phyloP scores from a whole-genome alignment of 176 grass and related monocot species.

The Triticum timopheevii region DNA sequence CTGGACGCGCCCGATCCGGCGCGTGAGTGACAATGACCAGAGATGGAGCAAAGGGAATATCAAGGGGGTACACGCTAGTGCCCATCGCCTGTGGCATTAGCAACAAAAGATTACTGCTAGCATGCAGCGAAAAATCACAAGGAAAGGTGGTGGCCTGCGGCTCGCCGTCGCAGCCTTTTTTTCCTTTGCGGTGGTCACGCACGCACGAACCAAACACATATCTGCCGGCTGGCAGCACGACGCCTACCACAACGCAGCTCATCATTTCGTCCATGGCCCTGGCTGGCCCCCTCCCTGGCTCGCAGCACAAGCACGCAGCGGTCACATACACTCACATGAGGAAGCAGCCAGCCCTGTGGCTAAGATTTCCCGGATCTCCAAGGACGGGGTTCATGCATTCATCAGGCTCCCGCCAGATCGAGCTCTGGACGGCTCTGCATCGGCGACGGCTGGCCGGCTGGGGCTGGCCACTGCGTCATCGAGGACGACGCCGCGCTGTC shows the following conservation, averaged over 20 bases:
- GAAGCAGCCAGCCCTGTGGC: not conserved
- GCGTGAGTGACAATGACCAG: slow-evolving; percentile 50
- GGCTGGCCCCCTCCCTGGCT: not conserved
- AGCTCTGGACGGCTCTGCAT: slow-evolving; percentile 21
- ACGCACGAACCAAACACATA: not conserved
- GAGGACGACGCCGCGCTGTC: slow-evolving; percentile 16
- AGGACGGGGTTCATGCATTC: slow-evolving; percentile 34
- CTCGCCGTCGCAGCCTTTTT: slow-evolving; percentile 35
- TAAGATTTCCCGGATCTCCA: slow-evolving; percentile 43
- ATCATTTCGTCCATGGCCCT: slow-evolving; percentile 29
- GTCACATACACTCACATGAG: slow-evolving; percentile 27
- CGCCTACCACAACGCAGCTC: not conserved
- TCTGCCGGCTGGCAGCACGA: slow-evolving; percentile 24
- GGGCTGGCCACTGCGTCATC: not conserved
- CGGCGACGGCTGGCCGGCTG: not conserved
- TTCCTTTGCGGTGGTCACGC: not conserved
- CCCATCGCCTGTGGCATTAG: not conserved
- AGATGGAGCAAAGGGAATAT: slow-evolving; percentile 70
- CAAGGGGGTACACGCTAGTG: not conserved
- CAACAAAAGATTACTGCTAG: not conserved
- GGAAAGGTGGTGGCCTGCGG: not conserved
- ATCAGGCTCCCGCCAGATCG: not conserved
- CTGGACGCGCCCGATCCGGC: not conserved
- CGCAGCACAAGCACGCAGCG: not conserved
- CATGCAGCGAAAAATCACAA: not conserved